Evolutionary conservation across 202 grass and related monocot genomes (phyloP).

Genomic region (Eragrostis tef): DNA sequence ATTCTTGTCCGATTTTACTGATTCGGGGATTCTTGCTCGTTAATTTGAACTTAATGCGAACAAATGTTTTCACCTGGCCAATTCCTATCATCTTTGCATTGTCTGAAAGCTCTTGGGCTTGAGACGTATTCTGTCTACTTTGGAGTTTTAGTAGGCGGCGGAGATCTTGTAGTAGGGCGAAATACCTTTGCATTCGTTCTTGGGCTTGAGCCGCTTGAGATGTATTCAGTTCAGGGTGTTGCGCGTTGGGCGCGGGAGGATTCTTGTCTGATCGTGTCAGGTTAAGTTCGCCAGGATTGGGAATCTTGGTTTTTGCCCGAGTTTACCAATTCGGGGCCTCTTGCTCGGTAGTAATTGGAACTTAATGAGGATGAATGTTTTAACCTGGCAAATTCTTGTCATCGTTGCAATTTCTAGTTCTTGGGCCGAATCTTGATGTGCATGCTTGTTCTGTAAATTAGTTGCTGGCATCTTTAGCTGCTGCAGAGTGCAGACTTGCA

Average conservation of each 20-base stretch:
- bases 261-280: neutral
- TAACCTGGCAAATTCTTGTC: neutral
- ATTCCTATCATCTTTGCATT: too few species aligned
- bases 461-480: neutral
- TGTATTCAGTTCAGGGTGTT: too few species aligned
- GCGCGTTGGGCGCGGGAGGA: neutral
- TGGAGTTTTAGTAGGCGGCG: too few species aligned
- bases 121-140: too few species aligned
- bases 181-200: too few species aligned
- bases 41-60: too few species aligned
- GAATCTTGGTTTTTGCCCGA: neutral
- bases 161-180: too few species aligned
- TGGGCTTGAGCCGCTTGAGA: too few species aligned
- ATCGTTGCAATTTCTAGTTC: neutral
- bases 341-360: slow-evolving; percentile 7
- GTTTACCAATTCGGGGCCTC: neutral
- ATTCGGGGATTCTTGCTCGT: too few species aligned
- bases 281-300: neutral
- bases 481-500: neutral
- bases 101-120: too few species aligned
- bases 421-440: neutral
- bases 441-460: neutral
- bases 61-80: too few species aligned
- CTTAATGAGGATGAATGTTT: too few species aligned
- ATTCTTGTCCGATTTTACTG: neutral